These are phyloP conservation scores for Starmerella ratchasimensis DNA, from an alignment of 805 yeast genomes.

Conservation along the genomic window DNA sequence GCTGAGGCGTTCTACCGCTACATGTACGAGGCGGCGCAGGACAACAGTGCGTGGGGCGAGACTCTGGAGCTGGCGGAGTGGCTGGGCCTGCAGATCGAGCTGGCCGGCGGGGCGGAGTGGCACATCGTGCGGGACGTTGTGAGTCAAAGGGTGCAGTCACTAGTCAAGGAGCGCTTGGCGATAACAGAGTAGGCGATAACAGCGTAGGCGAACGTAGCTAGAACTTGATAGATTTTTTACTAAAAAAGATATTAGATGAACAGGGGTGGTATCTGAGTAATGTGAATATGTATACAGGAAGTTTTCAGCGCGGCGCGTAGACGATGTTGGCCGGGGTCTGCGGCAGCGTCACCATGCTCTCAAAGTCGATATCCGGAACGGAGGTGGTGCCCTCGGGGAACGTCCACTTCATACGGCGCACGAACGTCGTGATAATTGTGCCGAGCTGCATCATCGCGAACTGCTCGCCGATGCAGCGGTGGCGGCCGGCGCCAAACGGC, in stretches of 20 bases:
- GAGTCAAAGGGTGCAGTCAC: no score
- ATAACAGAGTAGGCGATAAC: no score
- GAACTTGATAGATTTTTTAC: no score
- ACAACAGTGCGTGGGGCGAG: slow-evolving; percentile 14
- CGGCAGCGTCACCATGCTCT: slow-evolving; percentile 90
- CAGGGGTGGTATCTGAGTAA: neutral
- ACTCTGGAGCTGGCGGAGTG: no score
- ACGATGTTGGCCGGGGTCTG: slow-evolving; percentile 37
- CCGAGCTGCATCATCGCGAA: slow-evolving; percentile 92
- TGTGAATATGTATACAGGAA: neutral
- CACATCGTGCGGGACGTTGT: no score
- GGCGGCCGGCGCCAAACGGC: slow-evolving; percentile 99
- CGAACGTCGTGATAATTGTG: slow-evolving; percentile 58
- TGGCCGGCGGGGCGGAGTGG: no score
- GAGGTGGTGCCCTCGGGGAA: slow-evolving; percentile 35
- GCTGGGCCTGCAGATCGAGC: no score
- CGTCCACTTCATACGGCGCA: slow-evolving; percentile 68
- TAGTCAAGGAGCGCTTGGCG: no score
- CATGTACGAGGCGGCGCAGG: neutral
- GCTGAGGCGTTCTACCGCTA: slow-evolving; percentile 7
- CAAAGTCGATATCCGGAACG: slow-evolving; percentile 49
- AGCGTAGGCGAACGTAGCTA: no score
- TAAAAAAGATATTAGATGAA: neutral
- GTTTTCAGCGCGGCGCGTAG: slow-evolving; percentile 4
- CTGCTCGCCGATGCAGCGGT: slow-evolving; percentile 98